Evolutionary conservation across 495 filamentous ascomycete species (phyloP).

Genomic region (Oidiodendron maius): DNA sequence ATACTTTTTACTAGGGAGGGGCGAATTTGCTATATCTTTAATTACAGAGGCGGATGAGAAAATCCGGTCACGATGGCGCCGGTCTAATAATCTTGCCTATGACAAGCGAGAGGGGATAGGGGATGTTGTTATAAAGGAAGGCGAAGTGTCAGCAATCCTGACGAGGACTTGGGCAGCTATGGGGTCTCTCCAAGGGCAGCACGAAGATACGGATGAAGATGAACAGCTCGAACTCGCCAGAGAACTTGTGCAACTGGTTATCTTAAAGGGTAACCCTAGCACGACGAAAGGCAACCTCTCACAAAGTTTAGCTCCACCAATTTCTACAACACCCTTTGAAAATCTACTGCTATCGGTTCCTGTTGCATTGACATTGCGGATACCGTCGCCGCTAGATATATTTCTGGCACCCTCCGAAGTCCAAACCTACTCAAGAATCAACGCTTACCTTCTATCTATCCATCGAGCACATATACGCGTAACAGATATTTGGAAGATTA

Average conservation of each 20-base stretch:
- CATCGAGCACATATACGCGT: conserved; percentile 77
- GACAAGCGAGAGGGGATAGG: conserved; percentile 42
- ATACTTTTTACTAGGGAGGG: conserved; percentile 80
- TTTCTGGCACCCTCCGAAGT: conserved; percentile 75
- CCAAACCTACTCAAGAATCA: conserved; percentile 71
- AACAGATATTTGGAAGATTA: conserved; percentile 78
- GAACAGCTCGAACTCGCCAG: conserved; percentile 73
- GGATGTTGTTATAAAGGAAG: conserved; percentile 72
- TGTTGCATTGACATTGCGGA: conserved; percentile 61
- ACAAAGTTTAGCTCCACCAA: conserved; percentile 1
- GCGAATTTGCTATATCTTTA: conserved; percentile 85
- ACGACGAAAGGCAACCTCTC: conserved; percentile 19
- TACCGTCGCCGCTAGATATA: conserved; percentile 77
- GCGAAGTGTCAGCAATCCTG: conserved; percentile 72
- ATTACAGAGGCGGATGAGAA: conserved; percentile 78
- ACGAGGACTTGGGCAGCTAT: conserved; percentile 72
- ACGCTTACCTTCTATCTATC: conserved; percentile 80
- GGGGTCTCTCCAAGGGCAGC: conserved; percentile 60
- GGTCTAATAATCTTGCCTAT: conserved; percentile 45
- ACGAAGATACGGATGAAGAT: conserved; percentile 68
- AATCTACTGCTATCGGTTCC: conserved; percentile 79
- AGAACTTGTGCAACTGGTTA: conserved; percentile 63
- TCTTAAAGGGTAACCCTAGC: conserved; percentile 38
- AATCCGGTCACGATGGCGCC: conserved; percentile 52
- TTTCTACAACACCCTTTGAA: conserved; percentile 54